These are phyloP conservation scores for Micromonas pusilla DNA, from an alignment of 139 green algal species.

Conservation along the genomic window DNA sequence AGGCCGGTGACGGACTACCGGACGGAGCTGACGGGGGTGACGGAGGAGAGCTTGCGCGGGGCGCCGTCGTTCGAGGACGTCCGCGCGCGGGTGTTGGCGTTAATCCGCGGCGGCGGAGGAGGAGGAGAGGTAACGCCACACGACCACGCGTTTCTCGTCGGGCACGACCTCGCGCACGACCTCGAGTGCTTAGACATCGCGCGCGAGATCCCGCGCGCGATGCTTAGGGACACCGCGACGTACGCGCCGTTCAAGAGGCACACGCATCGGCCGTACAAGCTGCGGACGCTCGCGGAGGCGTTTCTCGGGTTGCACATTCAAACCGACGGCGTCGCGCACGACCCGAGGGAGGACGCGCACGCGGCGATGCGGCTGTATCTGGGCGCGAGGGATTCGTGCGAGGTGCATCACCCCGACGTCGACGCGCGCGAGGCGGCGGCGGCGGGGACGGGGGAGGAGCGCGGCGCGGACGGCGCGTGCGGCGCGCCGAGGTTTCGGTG, in stretches of 20 bases:
- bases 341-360: not conserved
- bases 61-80: not conserved
- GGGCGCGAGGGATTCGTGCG: not conserved
- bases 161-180: slow-evolving; percentile 23
- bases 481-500: not conserved
- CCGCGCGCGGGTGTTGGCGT: not conserved
- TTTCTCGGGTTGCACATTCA: not conserved
- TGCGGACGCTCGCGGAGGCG: not conserved
- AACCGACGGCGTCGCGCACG: not conserved
- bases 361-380: slow-evolving; percentile 10
- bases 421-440: too few species aligned
- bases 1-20: slow-evolving; percentile 9
- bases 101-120: not conserved
- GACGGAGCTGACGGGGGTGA: not conserved
- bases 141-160: slow-evolving; percentile 5
- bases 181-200: slow-evolving; percentile 12
- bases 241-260: slow-evolving; percentile 13
- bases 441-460: too few species aligned
- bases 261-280: slow-evolving; percentile 15
- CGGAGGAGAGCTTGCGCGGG: not conserved
- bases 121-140: not conserved
- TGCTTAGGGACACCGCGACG: slow-evolving; percentile 18
- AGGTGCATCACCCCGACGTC: not conserved
- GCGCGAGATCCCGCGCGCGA: not conserved
- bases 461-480: not conserved